phyloP scores from a whole-genome alignment of 2,329 filamentous ascomycete genomes.

The Colletotrichum eleusines region DNA sequence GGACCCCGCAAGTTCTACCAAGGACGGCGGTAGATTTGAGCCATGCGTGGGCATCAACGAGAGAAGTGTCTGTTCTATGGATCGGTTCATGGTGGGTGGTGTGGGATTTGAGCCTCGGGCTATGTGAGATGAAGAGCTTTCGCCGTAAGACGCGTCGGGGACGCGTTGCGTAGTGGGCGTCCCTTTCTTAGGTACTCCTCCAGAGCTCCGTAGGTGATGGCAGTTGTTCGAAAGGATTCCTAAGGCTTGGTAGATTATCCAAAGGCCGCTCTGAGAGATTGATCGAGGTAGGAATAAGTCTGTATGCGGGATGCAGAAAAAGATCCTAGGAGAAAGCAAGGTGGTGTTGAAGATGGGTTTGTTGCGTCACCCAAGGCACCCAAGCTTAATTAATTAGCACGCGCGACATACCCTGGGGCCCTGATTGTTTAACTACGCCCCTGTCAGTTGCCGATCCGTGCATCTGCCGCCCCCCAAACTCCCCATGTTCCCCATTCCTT shows the following conservation, averaged over 20 bases:
- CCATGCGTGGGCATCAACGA: conserved; percentile 80
- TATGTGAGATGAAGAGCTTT: conserved; percentile 12
- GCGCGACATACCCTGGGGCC: conserved; percentile 22
- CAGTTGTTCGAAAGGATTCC: not conserved
- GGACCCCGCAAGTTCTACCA: conserved; percentile 78
- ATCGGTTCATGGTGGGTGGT: conserved; percentile 72
- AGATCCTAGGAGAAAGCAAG: not conserved
- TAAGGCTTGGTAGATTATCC: not conserved
- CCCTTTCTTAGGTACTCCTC: not conserved
- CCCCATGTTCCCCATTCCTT: conserved; percentile 32
- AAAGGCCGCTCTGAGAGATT: not conserved
- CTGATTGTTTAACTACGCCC: conserved; percentile 15
- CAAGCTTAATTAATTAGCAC: conserved; percentile 38
- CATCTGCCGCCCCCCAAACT: conserved; percentile 37
- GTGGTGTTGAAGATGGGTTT: conserved; percentile 26
- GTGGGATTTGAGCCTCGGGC: not conserved
- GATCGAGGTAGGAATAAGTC: not conserved
- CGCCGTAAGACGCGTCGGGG: conserved; percentile 28
- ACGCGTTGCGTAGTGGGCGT: conserved; percentile 18
- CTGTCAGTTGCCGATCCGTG: conserved; percentile 38
- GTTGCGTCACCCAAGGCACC: conserved; percentile 38
- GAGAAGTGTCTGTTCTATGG: conserved; percentile 79
- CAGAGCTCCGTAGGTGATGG: not conserved
- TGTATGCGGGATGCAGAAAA: not conserved
- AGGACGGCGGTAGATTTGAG: conserved; percentile 73